Base-by-base conservation (phyloP, 345 rosid genomes). In the Theobroma cacao region DNA sequence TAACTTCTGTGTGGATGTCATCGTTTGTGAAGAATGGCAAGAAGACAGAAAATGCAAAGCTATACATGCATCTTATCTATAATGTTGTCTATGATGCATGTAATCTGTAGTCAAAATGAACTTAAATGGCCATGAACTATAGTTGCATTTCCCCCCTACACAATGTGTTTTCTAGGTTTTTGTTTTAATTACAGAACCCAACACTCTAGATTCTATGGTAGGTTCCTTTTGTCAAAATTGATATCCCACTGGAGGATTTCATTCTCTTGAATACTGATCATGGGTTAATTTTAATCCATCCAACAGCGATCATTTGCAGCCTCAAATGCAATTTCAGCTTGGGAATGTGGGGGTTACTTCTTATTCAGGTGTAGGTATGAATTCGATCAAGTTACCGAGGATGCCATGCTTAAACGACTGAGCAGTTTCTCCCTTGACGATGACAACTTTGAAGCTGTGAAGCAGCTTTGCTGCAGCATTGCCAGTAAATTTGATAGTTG, bases 291-390 rank as follows among this genome's bases (percentile, higher is more conserved):
- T 59, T 14, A 52, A 56, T 74, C 38, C 36, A 69, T 69, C 40
- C 58, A 41, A 60, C 77, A 59, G 48, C 55, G 33, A 77, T 53
- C 79, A 50, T 20, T 33, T 22, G 60, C 82, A 79, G 73, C 43
- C 47, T 59, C 82, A 3, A 7, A 17, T 45, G 41, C 72, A 62
- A 72, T 86, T 73, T 83, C 83, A n/a, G 86, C 86, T 17, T 83
- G 83, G 83, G 86, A 81, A 56, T 81, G 86, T 77, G 78, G 82
- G 69, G 88, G 88, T 33, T 86, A 83, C 74, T 83, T 79, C 62
- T 59, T 59, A 74, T 83, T 79, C 67, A 73, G 47, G 76, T 72
- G 81, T 43, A 86, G 76, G 53, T 59, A 20, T 73, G 85, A 83
- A 79, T 86, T 79, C 26, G 77, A 83, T 75, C 75, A 75, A 75